These are phyloP conservation scores for Backusella westeae DNA, from an alignment of 192 early-diverging fungal genomes.

Conservation along the genomic window DNA sequence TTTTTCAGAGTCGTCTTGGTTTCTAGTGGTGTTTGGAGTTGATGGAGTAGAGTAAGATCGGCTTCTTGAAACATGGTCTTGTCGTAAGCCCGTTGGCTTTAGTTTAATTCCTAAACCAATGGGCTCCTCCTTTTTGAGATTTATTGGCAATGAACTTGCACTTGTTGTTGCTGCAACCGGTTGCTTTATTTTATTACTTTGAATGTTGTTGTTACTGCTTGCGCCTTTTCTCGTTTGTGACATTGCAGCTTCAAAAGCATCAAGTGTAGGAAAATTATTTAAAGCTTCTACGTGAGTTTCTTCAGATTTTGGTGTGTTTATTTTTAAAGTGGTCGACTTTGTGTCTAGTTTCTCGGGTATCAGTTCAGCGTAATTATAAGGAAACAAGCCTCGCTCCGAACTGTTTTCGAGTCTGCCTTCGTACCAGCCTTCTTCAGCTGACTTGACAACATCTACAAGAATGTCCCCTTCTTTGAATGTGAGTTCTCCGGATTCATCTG, in stretches of 20 bases:
- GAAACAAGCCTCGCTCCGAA: constrained; percentile 50
- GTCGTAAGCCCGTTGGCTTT: neutral
- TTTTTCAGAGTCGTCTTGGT: neutral
- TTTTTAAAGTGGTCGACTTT: neutral
- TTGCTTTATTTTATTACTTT: neutral
- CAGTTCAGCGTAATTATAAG: constrained; percentile 57
- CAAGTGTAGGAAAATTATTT: constrained; percentile 10
- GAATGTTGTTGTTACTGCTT: neutral
- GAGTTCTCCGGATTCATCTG: constrained; percentile 56
- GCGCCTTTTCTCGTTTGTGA: neutral
- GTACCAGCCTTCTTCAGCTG: constrained; percentile 58
- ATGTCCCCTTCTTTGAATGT: constrained; percentile 53
- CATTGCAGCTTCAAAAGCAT: constrained; percentile 14
- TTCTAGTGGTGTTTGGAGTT: neutral
- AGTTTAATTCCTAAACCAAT: neutral
- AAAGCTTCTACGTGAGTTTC: neutral
- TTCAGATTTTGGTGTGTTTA: neutral
- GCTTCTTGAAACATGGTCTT: constrained; percentile 3
- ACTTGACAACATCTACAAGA: constrained; percentile 46
- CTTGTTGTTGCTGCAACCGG: neutral
- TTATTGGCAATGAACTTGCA: neutral
- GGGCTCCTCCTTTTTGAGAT: neutral
- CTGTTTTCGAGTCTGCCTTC: constrained; percentile 48
- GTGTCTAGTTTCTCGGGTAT: neutral
- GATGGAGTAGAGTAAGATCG: constrained; percentile 8